Base-by-base conservation (phyloP, 441 rosid genomes). In the Dalechampia spathulata region DNA sequence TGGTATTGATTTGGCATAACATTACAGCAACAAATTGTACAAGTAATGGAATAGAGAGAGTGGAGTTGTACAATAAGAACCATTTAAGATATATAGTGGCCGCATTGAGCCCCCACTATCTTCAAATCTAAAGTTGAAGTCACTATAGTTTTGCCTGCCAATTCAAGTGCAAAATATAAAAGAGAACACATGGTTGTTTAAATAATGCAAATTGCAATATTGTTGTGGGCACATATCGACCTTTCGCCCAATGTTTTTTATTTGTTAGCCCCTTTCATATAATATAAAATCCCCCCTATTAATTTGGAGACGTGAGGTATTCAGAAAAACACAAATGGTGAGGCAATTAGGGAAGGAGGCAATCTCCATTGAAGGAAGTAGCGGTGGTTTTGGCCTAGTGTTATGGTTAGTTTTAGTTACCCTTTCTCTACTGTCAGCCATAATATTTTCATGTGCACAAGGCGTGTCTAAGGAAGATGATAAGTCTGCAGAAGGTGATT, bases 391-490 rank as follows among this genome's bases (percentile, higher is more conserved):
- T 16, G 60, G 60, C 19, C 9, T 20, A 36, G 13, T 58, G 7
- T 26, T 49, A 15, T 80, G 67, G 70, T 65, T 68, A 6, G 79
- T 57, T 69, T 59, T 80, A 49, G 36, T 82, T 13, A 68, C 68
- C 50, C 65, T 75, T 49, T 75, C 75, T 64, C 48, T 72, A 34
- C 51, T 85, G 19, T 68, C 78, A 6, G 74, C 69, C 54, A 49
- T 71, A 7, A 28, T 80, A 40, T 73, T 83, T 44, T 69, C 73
- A 42, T 83, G 85, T 39, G 80, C 82, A 11, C 78, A 76, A 2
- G 87, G 86, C 14, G 65, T 50, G 11, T 65, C 90, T 40, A 60
- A 66, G 57, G 76, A 66, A 27, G 75, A 58, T 60, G 75, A 56
- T 63, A 40, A 48, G 30, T 60, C 65, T 36, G 32, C 76, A 1